A percentile compares a stretch with the other conserved stretches of the same genome.
These are phyloP conservation scores for Agroathelia rolfsii DNA, from an alignment of 1,284 basidiomycete genomes.

Conservation along the genomic window DNA sequence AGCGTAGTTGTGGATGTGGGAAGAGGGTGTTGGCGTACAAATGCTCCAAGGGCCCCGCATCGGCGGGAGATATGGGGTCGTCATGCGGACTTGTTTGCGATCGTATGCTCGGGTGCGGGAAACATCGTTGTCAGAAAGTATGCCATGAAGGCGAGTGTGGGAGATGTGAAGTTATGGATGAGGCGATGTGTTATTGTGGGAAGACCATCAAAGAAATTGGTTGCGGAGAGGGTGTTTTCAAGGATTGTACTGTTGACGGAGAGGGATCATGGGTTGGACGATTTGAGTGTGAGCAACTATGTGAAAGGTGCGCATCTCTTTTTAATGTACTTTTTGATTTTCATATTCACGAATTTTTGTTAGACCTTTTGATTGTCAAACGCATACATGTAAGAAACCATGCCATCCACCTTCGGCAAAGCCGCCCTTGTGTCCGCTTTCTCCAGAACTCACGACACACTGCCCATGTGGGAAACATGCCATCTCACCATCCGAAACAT, in stretches of 20 bases:
- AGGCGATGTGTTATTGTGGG: constrained; percentile 70
- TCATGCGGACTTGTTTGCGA: constrained; percentile 65
- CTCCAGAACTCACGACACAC: constrained; percentile 54
- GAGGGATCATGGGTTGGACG: constrained; percentile 54
- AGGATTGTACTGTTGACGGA: constrained; percentile 18
- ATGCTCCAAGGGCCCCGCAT: constrained; percentile 39
- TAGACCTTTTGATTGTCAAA: constrained; percentile 67
- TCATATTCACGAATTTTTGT: constrained; percentile 4
- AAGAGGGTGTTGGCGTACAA: constrained; percentile 51
- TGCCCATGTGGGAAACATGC: constrained; percentile 76
- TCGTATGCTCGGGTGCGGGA: constrained; percentile 48
- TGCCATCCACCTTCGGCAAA: constrained; percentile 64
- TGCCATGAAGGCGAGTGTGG: constrained; percentile 73
- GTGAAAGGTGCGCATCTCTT: constrained; percentile 38
- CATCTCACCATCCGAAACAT: constrained; percentile 32
- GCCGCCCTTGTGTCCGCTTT: constrained; percentile 60
- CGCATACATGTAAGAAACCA: constrained; percentile 57
- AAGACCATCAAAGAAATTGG: constrained; percentile 45
- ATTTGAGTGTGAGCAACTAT: constrained; percentile 56
- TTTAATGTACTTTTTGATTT: constrained; percentile 1
- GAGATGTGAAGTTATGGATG: constrained; percentile 47
- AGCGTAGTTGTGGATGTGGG: too few species aligned
- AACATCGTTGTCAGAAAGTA: constrained; percentile 46
- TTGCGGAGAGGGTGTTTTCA: constrained; percentile 52
- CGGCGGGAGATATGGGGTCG: constrained; percentile 29